A percentile compares a stretch with the other conserved stretches of the same genome.
These are phyloP conservation scores for Phyllosticta citriasiana DNA, from an alignment of 2,329 filamentous ascomycete genomes.

Conservation along the genomic window DNA sequence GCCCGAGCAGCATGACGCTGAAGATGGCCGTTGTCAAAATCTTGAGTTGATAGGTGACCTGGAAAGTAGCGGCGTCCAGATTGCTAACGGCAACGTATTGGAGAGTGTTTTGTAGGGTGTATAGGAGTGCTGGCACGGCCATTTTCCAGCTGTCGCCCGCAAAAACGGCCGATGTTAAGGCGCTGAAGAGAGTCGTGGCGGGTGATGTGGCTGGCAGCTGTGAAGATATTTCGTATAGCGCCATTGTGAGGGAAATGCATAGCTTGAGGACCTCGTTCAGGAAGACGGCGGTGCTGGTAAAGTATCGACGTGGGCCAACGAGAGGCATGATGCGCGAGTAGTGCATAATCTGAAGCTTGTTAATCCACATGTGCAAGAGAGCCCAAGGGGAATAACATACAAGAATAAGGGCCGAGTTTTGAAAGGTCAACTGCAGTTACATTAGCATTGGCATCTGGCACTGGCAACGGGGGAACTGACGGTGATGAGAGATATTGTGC, in stretches of 20 bases:
- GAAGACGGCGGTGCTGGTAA: constrained; percentile 88
- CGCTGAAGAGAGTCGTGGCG: constrained; percentile 67
- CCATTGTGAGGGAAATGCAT: constrained; percentile 73
- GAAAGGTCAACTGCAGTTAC: constrained; percentile 56
- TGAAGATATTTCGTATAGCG: constrained; percentile 75
- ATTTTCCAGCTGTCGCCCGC: constrained; percentile 91
- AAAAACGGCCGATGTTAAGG: constrained; percentile 73
- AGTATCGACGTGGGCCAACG: constrained; percentile 73
- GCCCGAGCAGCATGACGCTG: constrained; percentile 66
- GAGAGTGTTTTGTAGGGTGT: constrained; percentile 86
- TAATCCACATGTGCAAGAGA: not conserved
- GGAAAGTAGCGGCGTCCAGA: constrained; percentile 83
- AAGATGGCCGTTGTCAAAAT: constrained; percentile 85
- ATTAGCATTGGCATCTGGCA: constrained; percentile 16
- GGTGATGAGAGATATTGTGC: constrained; percentile 57
- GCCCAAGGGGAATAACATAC: constrained; percentile 31
- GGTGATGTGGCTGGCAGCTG: constrained; percentile 69
- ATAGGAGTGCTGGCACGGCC: constrained; percentile 76
- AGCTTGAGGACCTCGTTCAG: constrained; percentile 90
- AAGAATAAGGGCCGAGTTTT: constrained; percentile 70
- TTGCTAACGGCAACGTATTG: constrained; percentile 90
- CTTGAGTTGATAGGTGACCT: constrained; percentile 89
- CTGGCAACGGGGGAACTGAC: constrained; percentile 31
- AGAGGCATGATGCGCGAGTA: constrained; percentile 92
- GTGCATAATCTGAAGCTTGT: constrained; percentile 62